A percentile compares a stretch with the other conserved stretches of the same genome.
Conservation (phyloP, 202 grass and related monocot genomes). For the Eragrostis tef region DNA sequence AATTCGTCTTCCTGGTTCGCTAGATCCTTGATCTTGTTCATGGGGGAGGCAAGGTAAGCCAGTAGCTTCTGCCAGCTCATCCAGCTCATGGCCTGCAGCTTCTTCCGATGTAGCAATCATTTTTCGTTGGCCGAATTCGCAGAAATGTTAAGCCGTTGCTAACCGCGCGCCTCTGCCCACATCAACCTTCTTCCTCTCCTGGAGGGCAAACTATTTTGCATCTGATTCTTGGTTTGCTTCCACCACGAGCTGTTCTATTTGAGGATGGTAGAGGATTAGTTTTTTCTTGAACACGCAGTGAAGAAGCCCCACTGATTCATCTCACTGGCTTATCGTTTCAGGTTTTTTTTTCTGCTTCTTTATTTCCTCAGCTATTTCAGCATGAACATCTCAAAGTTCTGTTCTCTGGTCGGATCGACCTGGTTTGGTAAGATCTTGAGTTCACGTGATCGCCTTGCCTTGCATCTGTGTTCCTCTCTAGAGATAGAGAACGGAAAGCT, state of each 20-base stretch:
- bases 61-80: not conserved
- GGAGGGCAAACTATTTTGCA: conserved; percentile 30
- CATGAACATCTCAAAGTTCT: not conserved
- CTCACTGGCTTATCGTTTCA: not conserved
- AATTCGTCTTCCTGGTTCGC: not conserved
- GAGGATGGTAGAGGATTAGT: not conserved
- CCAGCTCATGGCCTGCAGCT: not conserved
- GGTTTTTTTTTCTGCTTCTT: not conserved
- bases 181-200: conserved; percentile 17
- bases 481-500: not conserved
- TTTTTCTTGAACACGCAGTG: not conserved
- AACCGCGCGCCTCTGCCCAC: not conserved
- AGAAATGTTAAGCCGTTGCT: not conserved
- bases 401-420: not conserved
- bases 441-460: not conserved
- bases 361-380: not conserved
- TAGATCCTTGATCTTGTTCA: conserved; percentile 37
- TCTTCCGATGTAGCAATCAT: not conserved
- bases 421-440: conserved; percentile 39
- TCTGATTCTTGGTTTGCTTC: not conserved
- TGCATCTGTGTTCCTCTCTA: conserved; percentile 15
- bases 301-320: not conserved
- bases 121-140: not conserved
- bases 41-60: not conserved
- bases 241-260: not conserved